Conservation (phyloP, 106 monocot species). For the Allium fistulosum region DNA sequence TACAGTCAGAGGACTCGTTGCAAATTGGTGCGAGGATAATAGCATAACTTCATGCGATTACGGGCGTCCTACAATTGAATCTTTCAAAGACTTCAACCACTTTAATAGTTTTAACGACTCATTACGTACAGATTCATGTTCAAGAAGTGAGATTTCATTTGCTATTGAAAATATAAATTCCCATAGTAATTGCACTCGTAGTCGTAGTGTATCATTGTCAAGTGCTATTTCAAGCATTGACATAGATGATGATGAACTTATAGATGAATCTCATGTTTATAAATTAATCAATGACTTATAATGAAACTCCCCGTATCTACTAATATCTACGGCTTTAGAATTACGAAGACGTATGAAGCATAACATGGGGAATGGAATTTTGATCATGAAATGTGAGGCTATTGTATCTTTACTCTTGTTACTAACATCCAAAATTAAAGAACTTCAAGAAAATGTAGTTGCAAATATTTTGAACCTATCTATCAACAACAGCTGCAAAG, state of each 20-base stretch:
- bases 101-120: constrained; percentile 11
- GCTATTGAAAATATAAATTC: constrained; percentile 13
- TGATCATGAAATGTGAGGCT: constrained; percentile 66
- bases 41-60: constrained; percentile 19
- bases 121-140: constrained; percentile 9
- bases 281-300: constrained; percentile 48
- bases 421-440: constrained; percentile 40
- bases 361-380: constrained; percentile 54
- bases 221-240: constrained; percentile 61
- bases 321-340: constrained; percentile 43
- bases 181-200: constrained; percentile 17
- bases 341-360: constrained; percentile 56
- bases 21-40: constrained; percentile 74
- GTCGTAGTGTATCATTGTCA: constrained; percentile 53
- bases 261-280: constrained; percentile 27
- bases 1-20: constrained; percentile 65
- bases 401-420: constrained; percentile 48
- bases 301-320: constrained; percentile 23
- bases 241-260: constrained; percentile 37
- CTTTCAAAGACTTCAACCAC: constrained; percentile 7
- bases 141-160: constrained; percentile 28
- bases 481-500: constrained; percentile 53
- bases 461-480: constrained; percentile 79
- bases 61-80: neutral
- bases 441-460: constrained; percentile 74